Conservation (phyloP, 1,284 basidiomycete genomes). For the Xanthoconium separans region DNA sequence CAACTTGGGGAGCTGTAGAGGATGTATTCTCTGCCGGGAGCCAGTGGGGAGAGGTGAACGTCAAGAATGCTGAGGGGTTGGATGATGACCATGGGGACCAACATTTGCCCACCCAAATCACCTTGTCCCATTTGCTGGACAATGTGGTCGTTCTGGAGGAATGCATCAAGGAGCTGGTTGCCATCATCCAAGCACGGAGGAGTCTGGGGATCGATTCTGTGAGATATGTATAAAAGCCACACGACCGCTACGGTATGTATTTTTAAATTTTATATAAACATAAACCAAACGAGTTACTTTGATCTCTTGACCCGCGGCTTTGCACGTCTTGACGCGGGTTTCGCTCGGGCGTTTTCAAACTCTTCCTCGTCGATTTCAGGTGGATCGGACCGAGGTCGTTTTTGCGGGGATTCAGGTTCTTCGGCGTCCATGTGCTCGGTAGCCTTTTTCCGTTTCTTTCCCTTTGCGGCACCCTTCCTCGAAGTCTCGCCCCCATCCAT, state of each 20-base stretch:
- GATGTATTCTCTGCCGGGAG: constrained; percentile 59
- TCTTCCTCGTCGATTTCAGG: constrained; percentile 68
- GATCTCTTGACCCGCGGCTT: constrained; percentile 34
- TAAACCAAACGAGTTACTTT: constrained; percentile 19
- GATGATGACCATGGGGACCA: constrained; percentile 27
- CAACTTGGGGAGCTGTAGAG: constrained; percentile 55
- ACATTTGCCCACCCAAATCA: constrained; percentile 45
- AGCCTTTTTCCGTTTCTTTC: constrained; percentile 54
- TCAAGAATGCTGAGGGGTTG: constrained; percentile 29
- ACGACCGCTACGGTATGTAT: constrained; percentile 2
- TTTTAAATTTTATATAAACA: no score
- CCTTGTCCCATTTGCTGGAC: constrained; percentile 84
- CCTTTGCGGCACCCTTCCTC: constrained; percentile 43
- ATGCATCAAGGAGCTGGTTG: constrained; percentile 90
- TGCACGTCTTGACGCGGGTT: constrained; percentile 52
- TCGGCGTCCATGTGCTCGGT: constrained; percentile 31
- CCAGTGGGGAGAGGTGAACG: constrained; percentile 51
- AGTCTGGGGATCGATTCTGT: constrained; percentile 85
- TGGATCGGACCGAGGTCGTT: constrained; percentile 38
- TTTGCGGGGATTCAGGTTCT: constrained; percentile 50
- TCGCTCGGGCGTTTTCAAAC: constrained; percentile 62
- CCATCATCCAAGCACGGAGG: constrained; percentile 82
- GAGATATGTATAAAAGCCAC: constrained; percentile 57
- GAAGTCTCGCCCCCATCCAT: constrained; percentile 32
- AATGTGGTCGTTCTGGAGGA: constrained; percentile 97